These are phyloP conservation scores for Sophora flavescens DNA, from an alignment of 306 rosid species.

Conservation along the genomic window DNA sequence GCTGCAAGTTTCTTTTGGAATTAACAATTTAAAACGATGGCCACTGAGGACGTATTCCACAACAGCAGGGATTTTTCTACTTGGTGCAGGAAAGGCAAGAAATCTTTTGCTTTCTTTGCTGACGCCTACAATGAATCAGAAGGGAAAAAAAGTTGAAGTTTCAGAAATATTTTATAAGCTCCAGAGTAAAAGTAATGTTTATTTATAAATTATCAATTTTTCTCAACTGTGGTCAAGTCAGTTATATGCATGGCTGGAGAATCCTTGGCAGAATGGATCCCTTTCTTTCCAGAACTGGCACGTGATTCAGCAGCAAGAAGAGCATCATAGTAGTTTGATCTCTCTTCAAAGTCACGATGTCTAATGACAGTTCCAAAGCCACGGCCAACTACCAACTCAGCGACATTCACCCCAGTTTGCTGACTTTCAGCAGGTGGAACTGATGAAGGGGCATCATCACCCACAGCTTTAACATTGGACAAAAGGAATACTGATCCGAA, in stretches of 20 bases:
- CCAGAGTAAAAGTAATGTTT: background rate
- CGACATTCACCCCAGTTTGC: constrained; percentile 67
- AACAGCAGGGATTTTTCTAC: constrained; percentile 80
- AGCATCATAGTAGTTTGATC: constrained; percentile 84
- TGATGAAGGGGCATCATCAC: constrained; percentile 61
- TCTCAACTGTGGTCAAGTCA: constrained; percentile 76
- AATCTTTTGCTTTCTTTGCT: constrained; percentile 79
- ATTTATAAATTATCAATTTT: constrained; percentile 33
- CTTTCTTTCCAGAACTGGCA: constrained; percentile 74
- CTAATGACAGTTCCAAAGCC: constrained; percentile 85
- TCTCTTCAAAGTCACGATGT: constrained; percentile 91
- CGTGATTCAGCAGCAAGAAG: constrained; percentile 87
- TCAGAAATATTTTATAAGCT: background rate
- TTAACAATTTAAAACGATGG: constrained; percentile 84
- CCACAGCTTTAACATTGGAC: constrained; percentile 61
- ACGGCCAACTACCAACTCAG: constrained; percentile 72
- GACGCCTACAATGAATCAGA: constrained; percentile 66
- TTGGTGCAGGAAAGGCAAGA: constrained; percentile 79
- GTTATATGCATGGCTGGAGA: constrained; percentile 86
- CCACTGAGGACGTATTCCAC: constrained; percentile 95
- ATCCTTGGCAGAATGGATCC: constrained; percentile 84
- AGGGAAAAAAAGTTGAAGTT: background rate
- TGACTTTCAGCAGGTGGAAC: constrained; percentile 58
- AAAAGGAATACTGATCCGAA: constrained; percentile 78
- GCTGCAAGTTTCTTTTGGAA: constrained; percentile 93